Evolutionary conservation across 202 grass and related monocot species (phyloP).

Genomic region (Cymbopogon flexuosus): DNA sequence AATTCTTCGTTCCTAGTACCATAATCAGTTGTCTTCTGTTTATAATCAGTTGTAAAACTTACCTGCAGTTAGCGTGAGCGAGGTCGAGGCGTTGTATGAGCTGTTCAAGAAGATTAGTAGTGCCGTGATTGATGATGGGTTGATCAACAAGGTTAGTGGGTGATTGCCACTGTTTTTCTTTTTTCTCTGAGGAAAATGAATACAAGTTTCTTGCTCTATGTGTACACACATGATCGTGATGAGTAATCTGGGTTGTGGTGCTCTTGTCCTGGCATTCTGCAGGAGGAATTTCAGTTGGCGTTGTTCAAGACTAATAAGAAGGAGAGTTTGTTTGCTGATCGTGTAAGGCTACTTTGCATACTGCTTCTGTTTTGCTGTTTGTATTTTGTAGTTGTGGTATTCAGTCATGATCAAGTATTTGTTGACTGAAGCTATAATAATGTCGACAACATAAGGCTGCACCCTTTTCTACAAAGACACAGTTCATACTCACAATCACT

Average conservation of each 20-base stretch:
- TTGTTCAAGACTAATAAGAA: constrained; percentile 94
- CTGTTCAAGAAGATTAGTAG: constrained; percentile 82
- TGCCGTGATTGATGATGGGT: constrained; percentile 63
- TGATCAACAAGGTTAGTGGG: constrained; percentile 68
- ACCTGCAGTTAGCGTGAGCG: constrained; percentile 64
- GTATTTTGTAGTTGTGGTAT: not conserved
- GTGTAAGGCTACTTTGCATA: constrained; percentile 39
- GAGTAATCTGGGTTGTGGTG: not conserved
- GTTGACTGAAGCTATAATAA: not conserved
- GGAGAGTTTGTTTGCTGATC: constrained; percentile 85
- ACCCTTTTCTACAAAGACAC: not conserved
- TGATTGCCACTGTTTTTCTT: not conserved
- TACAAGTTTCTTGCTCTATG: not conserved
- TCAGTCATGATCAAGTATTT: not conserved
- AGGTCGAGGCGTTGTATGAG: constrained; percentile 70
- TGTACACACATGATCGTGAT: not conserved
- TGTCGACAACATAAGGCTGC: not conserved
- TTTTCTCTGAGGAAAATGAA: not conserved
- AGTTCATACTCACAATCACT: not conserved
- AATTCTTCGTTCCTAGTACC: not conserved
- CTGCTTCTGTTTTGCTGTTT: not conserved
- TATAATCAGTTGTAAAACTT: not conserved
- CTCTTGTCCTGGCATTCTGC: constrained; percentile 19
- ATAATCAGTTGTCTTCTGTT: not conserved
- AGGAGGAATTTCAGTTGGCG: constrained; percentile 95